Conservation (phyloP, 208 protist genomes). For the Trypanosomatidae sp. region DNA sequence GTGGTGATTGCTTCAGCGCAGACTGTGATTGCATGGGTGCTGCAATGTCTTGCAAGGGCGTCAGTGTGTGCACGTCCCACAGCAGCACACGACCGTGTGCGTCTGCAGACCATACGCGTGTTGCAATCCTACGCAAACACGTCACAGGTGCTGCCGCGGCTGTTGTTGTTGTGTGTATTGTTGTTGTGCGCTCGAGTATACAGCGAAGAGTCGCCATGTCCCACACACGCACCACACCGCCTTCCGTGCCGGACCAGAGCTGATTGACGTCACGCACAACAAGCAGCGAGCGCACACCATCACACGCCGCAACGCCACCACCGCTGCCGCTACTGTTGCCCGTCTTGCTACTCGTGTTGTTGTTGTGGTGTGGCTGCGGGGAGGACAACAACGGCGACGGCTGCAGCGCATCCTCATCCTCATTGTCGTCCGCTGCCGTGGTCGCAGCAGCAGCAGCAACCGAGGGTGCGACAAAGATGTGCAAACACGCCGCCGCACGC, state of each 20-base stretch:
- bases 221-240: conserved; percentile 73
- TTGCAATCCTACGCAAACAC: conserved; percentile 33
- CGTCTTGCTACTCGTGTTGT: no score
- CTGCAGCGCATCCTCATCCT: no score
- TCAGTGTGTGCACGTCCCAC: conserved; percentile 68
- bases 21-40: conserved; percentile 18
- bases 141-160: conserved; percentile 50
- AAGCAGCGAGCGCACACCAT: conserved; percentile 24
- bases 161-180: no score
- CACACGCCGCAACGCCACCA: no score
- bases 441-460: no score
- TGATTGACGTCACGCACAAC: conserved; percentile 42
- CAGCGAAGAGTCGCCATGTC: conserved; percentile 45
- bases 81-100: conserved; percentile 63
- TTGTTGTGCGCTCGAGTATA: no score
- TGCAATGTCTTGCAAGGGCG: conserved; percentile 47
- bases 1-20: no score
- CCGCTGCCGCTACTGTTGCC: no score
- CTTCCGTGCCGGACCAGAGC: conserved; percentile 73
- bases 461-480: conserved; percentile 11
- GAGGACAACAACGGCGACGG: no score
- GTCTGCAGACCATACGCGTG: conserved; percentile 76
- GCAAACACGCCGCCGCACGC: conserved; percentile 7
- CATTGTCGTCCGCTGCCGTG: no score
- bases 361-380: no score